phyloP scores from a whole-genome alignment of 176 grass and related monocot genomes.

The Ensete ventricosum region DNA sequence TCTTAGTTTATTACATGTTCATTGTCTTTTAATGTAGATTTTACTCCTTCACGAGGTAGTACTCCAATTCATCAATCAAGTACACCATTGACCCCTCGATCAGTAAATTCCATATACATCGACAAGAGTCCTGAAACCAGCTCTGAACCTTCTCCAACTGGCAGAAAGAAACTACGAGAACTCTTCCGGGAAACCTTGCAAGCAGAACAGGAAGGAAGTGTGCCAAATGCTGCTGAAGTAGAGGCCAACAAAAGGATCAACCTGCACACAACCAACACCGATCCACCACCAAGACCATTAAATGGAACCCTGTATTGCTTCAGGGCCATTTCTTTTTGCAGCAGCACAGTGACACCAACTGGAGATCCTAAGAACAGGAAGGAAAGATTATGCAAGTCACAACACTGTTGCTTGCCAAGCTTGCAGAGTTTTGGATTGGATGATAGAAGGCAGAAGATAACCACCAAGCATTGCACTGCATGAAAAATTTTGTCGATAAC shows the following conservation, averaged over 20 bases:
- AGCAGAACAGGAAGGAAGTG: not conserved
- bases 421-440: constrained; percentile 16
- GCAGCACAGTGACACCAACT: not conserved
- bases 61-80: constrained; percentile 21
- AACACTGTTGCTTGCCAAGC: constrained; percentile 21
- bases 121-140: constrained; percentile 11
- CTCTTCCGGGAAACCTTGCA: constrained; percentile 15
- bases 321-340: not conserved
- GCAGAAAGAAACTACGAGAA: constrained; percentile 16
- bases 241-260: not conserved
- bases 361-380: constrained; percentile 14
- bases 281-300: not conserved
- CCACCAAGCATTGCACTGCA: constrained; percentile 4
- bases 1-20: not conserved
- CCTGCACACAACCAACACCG: not conserved
- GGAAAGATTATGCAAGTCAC: constrained; percentile 3
- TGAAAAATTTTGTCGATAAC: not conserved
- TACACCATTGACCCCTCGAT: not conserved
- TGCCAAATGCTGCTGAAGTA: constrained; percentile 4
- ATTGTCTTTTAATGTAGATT: constrained; percentile 13
- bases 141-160: constrained; percentile 24
- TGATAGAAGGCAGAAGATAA: constrained; percentile 21
- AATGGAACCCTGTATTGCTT: not conserved
- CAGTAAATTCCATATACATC: not conserved
- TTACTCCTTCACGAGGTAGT: constrained; percentile 12